Conservation (phyloP, 108 stramenopile species). For the Stephanodiscus minutulus region DNA sequence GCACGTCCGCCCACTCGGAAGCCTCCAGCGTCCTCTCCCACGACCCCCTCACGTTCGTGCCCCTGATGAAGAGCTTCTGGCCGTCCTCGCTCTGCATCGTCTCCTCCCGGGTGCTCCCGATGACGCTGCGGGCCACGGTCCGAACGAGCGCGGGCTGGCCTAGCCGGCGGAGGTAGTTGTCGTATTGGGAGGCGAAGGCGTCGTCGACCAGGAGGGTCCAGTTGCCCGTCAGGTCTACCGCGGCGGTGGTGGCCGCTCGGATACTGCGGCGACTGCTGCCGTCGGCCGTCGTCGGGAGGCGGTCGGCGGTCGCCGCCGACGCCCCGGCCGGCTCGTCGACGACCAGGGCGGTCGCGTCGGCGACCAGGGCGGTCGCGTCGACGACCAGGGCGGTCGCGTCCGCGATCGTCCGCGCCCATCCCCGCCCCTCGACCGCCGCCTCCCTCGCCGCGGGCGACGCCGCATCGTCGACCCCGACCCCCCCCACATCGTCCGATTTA, state of each 20-base stretch:
- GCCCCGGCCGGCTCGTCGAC: background rate
- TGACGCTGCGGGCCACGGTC: conserved; percentile 67
- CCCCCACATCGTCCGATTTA: conserved; percentile 18
- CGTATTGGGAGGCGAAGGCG: conserved; percentile 71
- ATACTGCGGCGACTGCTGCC: too few species aligned
- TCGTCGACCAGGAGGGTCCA: conserved; percentile 75
- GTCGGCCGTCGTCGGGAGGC: background rate
- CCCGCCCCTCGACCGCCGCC: background rate
- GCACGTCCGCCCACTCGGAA: conserved; percentile 14
- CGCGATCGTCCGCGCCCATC: background rate
- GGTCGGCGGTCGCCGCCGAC: background rate
- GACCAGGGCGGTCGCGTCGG: background rate
- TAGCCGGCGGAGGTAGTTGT: conserved; percentile 67
- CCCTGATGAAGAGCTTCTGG: conserved; percentile 56
- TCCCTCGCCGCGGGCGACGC: background rate
- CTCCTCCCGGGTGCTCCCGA: conserved; percentile 72
- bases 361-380: background rate
- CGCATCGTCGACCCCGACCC: background rate
- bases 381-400: background rate
- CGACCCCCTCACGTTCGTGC: conserved; percentile 70
- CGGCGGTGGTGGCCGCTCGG: conserved; percentile 30
- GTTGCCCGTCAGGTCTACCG: conserved; percentile 68
- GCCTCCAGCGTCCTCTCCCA: conserved; percentile 78
- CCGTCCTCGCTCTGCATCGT: conserved; percentile 66
- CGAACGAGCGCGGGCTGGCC: conserved; percentile 80